Percentiles rank a stretch among this genome's conserved stretches.
Evolutionary conservation across 306 rosid species (phyloP).

Genomic region (Citrullus mucosospermus): DNA sequence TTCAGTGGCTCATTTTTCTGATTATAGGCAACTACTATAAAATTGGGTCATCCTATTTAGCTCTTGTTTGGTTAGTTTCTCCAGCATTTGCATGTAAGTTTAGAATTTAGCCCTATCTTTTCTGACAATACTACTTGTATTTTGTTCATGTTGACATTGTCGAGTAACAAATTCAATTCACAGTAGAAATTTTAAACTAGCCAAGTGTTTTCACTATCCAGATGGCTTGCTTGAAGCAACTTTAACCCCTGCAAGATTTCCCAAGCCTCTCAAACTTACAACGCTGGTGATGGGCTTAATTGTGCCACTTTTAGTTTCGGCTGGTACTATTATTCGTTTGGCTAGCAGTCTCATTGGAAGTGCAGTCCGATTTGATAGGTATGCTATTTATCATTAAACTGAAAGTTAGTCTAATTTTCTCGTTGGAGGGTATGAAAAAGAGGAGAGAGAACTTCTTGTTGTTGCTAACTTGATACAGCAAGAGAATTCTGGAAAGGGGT

Average conservation of each 20-base stretch:
- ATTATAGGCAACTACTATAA: slow-evolving; percentile 63
- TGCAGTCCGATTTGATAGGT: slow-evolving; percentile 85
- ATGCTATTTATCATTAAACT: slow-evolving; percentile 5
- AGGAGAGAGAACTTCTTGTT: not conserved
- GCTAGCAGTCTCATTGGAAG: slow-evolving; percentile 49
- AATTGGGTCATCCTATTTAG: slow-evolving; percentile 80
- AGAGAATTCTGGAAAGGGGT: not conserved
- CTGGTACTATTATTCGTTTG: slow-evolving; percentile 60
- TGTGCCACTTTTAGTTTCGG: slow-evolving; percentile 57
- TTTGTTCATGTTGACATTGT: not conserved
- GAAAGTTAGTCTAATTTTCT: not conserved
- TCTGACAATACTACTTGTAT: not conserved
- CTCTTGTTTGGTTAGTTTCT: slow-evolving; percentile 87
- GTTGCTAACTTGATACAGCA: not conserved
- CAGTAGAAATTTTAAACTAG: not conserved
- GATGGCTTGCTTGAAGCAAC: slow-evolving; percentile 98
- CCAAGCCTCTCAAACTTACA: slow-evolving; percentile 82
- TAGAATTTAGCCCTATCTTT: not conserved
- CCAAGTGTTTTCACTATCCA: slow-evolving; percentile 20
- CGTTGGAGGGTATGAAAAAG: not conserved
- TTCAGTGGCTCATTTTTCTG: slow-evolving; percentile 88
- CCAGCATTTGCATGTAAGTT: slow-evolving; percentile 85
- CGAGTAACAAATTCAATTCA: not conserved
- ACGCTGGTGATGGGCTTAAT: slow-evolving; percentile 69
- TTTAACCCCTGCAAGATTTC: slow-evolving; percentile 58